A percentile compares a stretch with the other conserved stretches of the same genome.
Evolutionary conservation across 2,329 filamentous ascomycete genomes (phyloP).

Genomic region (Furcasterigmium sp.): DNA sequence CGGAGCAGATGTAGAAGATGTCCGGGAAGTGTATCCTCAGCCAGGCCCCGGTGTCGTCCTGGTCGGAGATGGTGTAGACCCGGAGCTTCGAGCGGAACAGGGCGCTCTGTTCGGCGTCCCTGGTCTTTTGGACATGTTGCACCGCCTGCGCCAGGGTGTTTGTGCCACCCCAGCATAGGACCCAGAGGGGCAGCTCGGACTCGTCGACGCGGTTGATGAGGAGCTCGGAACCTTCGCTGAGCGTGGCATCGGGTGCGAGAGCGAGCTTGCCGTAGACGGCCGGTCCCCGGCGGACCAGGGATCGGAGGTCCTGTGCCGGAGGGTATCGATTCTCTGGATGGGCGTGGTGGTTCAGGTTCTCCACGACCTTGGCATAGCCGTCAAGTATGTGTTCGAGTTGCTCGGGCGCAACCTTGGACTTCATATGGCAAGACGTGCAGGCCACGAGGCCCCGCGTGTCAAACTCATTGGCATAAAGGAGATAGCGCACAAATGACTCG

Average conservation of each 20-base stretch:
- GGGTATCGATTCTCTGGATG: slow-evolving; percentile 36
- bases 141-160: slow-evolving; percentile 46
- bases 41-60: slow-evolving; percentile 52
- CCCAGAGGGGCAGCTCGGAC: slow-evolving; percentile 37
- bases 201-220: slow-evolving; percentile 23
- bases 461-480: slow-evolving; percentile 40
- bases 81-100: slow-evolving; percentile 34
- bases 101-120: slow-evolving; percentile 19
- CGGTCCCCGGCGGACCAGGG: slow-evolving; percentile 25
- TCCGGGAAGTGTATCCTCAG: slow-evolving; percentile 46
- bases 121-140: slow-evolving; percentile 28
- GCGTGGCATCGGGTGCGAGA: slow-evolving; percentile 19
- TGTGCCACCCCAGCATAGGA: slow-evolving; percentile 47
- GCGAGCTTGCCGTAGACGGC: slow-evolving; percentile 20
- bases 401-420: slow-evolving; percentile 28
- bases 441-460: slow-evolving; percentile 35
- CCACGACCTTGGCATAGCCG: slow-evolving; percentile 32
- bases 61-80: slow-evolving; percentile 52
- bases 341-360: slow-evolving; percentile 41
- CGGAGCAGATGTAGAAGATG: slow-evolving; percentile 47
- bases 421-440: slow-evolving; percentile 38
- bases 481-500: slow-evolving; percentile 35
- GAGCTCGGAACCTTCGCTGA: slow-evolving; percentile 31
- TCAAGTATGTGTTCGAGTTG: slow-evolving; percentile 35
- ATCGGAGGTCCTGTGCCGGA: slow-evolving; percentile 23